phyloP scores from a whole-genome alignment of 495 filamentous ascomycete genomes.

The Geoglossum glabrum region DNA sequence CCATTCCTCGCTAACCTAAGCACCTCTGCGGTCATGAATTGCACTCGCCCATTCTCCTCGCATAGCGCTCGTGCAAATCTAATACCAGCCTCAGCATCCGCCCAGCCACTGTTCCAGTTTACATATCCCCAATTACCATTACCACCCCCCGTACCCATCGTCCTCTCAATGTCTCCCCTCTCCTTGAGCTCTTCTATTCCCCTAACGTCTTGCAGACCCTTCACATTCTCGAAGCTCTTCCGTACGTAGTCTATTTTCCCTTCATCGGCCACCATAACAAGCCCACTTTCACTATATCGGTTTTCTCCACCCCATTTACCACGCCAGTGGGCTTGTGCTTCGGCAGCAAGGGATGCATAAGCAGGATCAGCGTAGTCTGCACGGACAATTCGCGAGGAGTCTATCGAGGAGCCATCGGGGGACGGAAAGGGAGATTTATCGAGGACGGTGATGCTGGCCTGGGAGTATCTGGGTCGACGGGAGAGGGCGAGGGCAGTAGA shows the following conservation, averaged over 20 bases:
- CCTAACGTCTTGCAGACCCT: slow-evolving; percentile 1
- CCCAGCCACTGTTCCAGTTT: slow-evolving; percentile 68
- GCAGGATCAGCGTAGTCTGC: slow-evolving; percentile 59
- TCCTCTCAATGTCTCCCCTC: slow-evolving; percentile 24
- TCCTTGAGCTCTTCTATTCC: slow-evolving; percentile 25
- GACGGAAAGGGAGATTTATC: slow-evolving; percentile 15
- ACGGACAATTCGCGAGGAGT: slow-evolving; percentile 25
- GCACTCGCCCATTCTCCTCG: slow-evolving; percentile 36
- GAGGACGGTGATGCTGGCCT: slow-evolving; percentile 13
- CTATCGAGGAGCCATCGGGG: slow-evolving; percentile 11
- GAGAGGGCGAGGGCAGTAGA: slow-evolving; percentile 14
- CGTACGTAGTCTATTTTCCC: slow-evolving; percentile 37
- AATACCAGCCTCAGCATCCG: slow-evolving; percentile 58
- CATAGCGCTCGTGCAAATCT: slow-evolving; percentile 32
- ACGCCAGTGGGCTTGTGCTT: slow-evolving; percentile 55
- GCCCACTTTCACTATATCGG: slow-evolving; percentile 56
- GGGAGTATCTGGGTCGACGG: slow-evolving; percentile 7
- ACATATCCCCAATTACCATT: slow-evolving; percentile 55
- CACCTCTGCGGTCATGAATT: slow-evolving; percentile 43
- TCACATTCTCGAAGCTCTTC: slow-evolving; percentile 45
- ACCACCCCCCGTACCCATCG: slow-evolving; percentile 25
- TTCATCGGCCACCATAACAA: slow-evolving; percentile 42
- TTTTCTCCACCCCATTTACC: slow-evolving; percentile 38
- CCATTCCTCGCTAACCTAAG: slow-evolving; percentile 24
- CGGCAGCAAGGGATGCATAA: slow-evolving; percentile 47